Evolutionary conservation across 495 filamentous ascomycete genomes (phyloP), one percentile per base, ranked within the genome.

Genomic region (Podospora pseudocomata): DNA sequence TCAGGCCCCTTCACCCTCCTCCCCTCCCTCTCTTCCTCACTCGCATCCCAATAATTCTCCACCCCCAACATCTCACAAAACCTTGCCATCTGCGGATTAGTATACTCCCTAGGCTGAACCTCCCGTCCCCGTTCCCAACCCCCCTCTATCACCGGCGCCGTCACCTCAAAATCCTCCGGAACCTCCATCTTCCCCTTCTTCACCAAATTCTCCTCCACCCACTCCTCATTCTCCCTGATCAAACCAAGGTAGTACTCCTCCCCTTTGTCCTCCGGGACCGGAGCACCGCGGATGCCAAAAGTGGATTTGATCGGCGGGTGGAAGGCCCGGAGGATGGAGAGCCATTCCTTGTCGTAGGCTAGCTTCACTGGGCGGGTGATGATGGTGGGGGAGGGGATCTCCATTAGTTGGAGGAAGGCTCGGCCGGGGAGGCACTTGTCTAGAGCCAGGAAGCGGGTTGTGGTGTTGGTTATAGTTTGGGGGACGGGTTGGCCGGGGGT

Each of bases 321-420:
- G 73, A 97, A 94, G 2, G 88, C 88, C 16, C 94, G 92, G 2
- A 89, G 91, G 70, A 99, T 97, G 7, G 95, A 90, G 3, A 98
- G 87, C 94, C 94, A 99, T 80, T 99, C 95, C 32, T 88, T 87
- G 76, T 99, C 95, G 76, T 98, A 97, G 39, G 87, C 77, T 4
- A 98, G 86, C 5, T 76, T 73, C 68, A 74, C 78, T 16, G 71
- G 77, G 7, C 72, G 74, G 57, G 65, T 70, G 32, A 63, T 49
- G 13, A 75, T 60, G 80, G 73, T 2, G 79, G 80, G 2, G 67
- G 34, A 34, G 0, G 73, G 39, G 32, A 96, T 80, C 18, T 88
- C 83, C 19, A 90, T 76, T 4, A 97, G 80, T 68, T 97, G 91
- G 55, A 98, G 84, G 75, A 93, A 98, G n/a, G 92, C 84, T 19